Percentiles rank a stretch among this genome's conserved stretches.
Evolutionary conservation across 768 basidiomycete species (phyloP).

Genomic region (Pulveroboletus sp.): DNA sequence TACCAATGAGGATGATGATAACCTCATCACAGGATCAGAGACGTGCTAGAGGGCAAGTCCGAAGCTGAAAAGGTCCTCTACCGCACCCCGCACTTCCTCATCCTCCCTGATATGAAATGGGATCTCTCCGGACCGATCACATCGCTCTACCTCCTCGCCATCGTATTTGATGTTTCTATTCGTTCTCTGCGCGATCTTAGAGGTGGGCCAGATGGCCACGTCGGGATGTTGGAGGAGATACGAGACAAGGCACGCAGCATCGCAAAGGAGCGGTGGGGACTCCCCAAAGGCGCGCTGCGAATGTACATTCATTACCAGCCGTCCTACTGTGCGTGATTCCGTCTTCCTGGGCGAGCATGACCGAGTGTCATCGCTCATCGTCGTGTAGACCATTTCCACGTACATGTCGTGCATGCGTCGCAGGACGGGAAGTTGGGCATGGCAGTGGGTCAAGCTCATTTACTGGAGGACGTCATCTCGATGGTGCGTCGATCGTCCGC

Average conservation of each 20-base stretch:
- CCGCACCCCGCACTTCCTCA: constrained; percentile 59
- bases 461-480: constrained; percentile 88
- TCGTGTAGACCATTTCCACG: constrained; percentile 81
- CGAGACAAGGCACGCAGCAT: constrained; percentile 47
- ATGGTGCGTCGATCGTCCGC: constrained; percentile 44
- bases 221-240: constrained; percentile 65
- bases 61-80: constrained; percentile 72
- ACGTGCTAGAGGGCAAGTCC: constrained; percentile 72
- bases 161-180: constrained; percentile 59
- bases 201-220: constrained; percentile 43
- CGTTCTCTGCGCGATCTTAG: constrained; percentile 71
- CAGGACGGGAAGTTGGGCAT: constrained; percentile 57
- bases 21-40: constrained; percentile 61
- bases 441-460: constrained; percentile 85
- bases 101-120: constrained; percentile 98
- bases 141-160: constrained; percentile 81
- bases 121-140: constrained; percentile 60
- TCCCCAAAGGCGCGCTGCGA: constrained; percentile 57
- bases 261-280: constrained; percentile 60
- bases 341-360: not conserved
- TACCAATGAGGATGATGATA: too few species aligned
- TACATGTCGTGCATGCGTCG: constrained; percentile 83
- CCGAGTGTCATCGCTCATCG: not conserved
- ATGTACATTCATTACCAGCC: constrained; percentile 95
- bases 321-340: constrained; percentile 68